Evolutionary conservation across 164 flowering plant genomes (phyloP).

Genomic region (Piper betle): DNA sequence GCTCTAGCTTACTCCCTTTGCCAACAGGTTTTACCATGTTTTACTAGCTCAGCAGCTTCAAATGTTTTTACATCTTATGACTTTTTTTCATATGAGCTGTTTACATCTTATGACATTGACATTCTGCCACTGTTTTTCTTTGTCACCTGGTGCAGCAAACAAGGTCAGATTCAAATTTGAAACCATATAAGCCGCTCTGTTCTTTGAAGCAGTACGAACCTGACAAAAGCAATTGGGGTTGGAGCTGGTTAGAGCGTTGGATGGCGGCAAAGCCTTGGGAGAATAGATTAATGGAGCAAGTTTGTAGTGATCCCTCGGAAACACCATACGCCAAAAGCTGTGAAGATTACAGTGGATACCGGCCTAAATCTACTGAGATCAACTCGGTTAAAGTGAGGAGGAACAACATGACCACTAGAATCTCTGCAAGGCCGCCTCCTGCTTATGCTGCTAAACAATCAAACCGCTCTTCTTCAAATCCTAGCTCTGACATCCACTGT

Average conservation of each 20-base stretch:
- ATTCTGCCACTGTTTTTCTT: background rate
- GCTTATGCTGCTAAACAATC: slow-evolving; percentile 11
- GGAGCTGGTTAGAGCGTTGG: slow-evolving; percentile 99
- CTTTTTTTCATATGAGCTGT: background rate
- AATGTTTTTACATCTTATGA: too few relatives aligned
- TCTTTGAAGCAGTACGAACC: slow-evolving; percentile 31
- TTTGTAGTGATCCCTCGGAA: slow-evolving; percentile 20
- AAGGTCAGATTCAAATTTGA: slow-evolving; percentile 36
- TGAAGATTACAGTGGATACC: slow-evolving; percentile 12
- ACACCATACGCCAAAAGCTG: slow-evolving; percentile 35
- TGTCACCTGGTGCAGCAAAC: slow-evolving; percentile 37
- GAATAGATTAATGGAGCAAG: slow-evolving; percentile 68
- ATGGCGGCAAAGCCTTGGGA: slow-evolving; percentile 99
- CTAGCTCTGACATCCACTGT: slow-evolving; percentile 54
- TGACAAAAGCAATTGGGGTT: slow-evolving; percentile 70
- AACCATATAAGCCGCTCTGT: slow-evolving; percentile 16
- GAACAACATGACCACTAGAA: slow-evolving; percentile 66
- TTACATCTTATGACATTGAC: background rate
- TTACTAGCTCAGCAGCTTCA: too few relatives aligned
- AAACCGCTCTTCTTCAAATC: slow-evolving; percentile 62
- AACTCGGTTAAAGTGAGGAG: slow-evolving; percentile 42
- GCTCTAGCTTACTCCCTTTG: slow-evolving; percentile 54
- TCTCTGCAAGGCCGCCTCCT: slow-evolving; percentile 70
- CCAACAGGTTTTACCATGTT: slow-evolving; percentile 39
- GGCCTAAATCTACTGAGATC: slow-evolving; percentile 33